Evolutionary conservation across 1,284 basidiomycete species (phyloP), one percentile per base, ranked within the genome.

Genomic region (Pholiota adiposa): DNA sequence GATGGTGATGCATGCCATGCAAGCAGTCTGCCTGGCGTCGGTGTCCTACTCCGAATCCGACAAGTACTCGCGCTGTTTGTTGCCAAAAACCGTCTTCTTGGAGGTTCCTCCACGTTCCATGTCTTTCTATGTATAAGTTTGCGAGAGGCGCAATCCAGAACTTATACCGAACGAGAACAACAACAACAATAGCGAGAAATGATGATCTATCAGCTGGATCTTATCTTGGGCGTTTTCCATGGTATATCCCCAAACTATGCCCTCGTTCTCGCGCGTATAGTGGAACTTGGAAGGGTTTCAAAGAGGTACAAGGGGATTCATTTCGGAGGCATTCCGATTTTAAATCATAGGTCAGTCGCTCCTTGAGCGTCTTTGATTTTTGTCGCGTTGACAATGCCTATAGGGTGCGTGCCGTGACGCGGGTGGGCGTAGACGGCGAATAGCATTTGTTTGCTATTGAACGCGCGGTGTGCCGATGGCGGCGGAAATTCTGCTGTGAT

Each of bases 251-350:
- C 54, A 25, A 56, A 29, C n/a, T 36, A 48, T 31, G 29, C 11
- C 29, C 23, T 14, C 19, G 25, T 40, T n/a, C 48, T 43, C 40
- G 19, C 40, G 40, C 40, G 40, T 21, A 19, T 21, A 21, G 8
- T 31, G 29, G 29, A 31, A 31, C n/a, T n/a, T n/a, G n/a, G n/a
- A n/a, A n/a, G n/a, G 29, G 29, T 31, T 31, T 31, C 29, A 31
- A 43, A 38, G 19, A 43, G 40, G 40, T 8, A 19, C 40, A 41
- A 41, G 40, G 19, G 40, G 3, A 27, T n/a, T 34, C 38, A 58
- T 58, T 53, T 54, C 57, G 57, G 51, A 21, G 51, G 36, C 33
- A 51, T 51, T 57, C 27, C 12, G 27, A 7, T n/a, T 29, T 33
- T 38, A 31, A 5, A 4, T 38, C 31, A 33, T 12, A 6, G 31